Conservation (phyloP, 495 filamentous ascomycete genomes). For the Talaromyces thailandensis region DNA sequence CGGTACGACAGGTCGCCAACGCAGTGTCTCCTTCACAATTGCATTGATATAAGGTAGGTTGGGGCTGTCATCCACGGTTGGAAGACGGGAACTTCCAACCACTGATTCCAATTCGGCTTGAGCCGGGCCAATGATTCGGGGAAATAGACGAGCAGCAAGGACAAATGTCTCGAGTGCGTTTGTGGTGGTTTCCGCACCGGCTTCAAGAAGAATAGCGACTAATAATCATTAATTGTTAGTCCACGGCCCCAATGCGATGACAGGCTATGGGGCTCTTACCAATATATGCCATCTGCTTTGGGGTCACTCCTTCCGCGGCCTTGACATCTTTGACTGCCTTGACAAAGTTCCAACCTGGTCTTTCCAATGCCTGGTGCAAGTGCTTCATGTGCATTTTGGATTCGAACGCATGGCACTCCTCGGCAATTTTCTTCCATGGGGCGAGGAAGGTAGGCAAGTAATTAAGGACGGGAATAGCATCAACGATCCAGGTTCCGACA, state of each 20-base stretch:
- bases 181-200: not conserved
- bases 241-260: not conserved
- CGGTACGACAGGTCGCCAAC: constrained; percentile 27
- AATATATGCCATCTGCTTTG: constrained; percentile 23
- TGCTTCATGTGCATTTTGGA: not conserved
- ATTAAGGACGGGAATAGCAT: constrained; percentile 24
- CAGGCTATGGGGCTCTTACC: not conserved
- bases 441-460: constrained; percentile 19
- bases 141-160: not conserved
- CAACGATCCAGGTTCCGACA: constrained; percentile 19
- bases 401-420: not conserved
- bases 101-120: not conserved
- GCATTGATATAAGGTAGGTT: constrained; percentile 24
- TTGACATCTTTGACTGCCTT: constrained; percentile 10
- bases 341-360: constrained; percentile 17
- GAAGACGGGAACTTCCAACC: not conserved
- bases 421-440: constrained; percentile 21
- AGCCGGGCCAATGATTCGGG: not conserved
- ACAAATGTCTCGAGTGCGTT: not conserved
- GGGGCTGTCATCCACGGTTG: not conserved
- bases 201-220: not conserved
- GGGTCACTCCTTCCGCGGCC: constrained; percentile 9
- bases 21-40: constrained; percentile 24
- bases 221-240: not conserved
- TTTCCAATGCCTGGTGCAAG: constrained; percentile 1